These are phyloP conservation scores for Xanthoceras sorbifolium DNA, from an alignment of 345 rosid genomes.

Conservation along the genomic window DNA sequence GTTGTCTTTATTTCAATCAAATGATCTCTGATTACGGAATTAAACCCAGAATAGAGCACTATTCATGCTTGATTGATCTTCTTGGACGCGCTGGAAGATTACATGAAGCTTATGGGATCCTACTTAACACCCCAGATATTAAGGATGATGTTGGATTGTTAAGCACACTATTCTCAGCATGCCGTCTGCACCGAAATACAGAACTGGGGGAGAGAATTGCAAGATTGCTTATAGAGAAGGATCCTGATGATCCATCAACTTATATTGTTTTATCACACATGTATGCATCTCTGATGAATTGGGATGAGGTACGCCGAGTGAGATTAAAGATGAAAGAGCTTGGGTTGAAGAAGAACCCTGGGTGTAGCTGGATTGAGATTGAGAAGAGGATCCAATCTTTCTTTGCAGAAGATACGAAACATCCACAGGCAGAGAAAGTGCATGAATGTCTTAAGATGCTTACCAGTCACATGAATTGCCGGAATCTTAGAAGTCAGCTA, in stretches of 20 bases:
- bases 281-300: constrained; percentile 53
- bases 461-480: constrained; percentile 40
- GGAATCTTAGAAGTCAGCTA: constrained; percentile 2
- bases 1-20: constrained; percentile 41
- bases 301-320: constrained; percentile 62
- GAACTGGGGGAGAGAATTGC: constrained; percentile 57
- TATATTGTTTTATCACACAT: constrained; percentile 49
- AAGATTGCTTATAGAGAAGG: constrained; percentile 41
- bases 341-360: constrained; percentile 63
- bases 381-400: constrained; percentile 50
- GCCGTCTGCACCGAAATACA: constrained; percentile 47
- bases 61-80: constrained; percentile 76
- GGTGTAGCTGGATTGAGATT: constrained; percentile 83
- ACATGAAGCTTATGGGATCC: constrained; percentile 58
- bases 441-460: constrained; percentile 52
- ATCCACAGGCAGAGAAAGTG: constrained; percentile 36
- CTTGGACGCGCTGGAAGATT: constrained; percentile 72
- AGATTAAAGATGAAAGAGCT: constrained; percentile 62
- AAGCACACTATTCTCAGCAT: constrained; percentile 67
- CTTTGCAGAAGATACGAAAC: constrained; percentile 45
- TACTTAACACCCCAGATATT: constrained; percentile 39
- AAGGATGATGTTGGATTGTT: constrained; percentile 51
- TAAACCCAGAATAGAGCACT: constrained; percentile 57
- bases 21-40: constrained; percentile 44
- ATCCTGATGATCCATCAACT: constrained; percentile 49